Percentiles rank a stretch among this genome's conserved stretches.
These are phyloP conservation scores for Diospyros kaki DNA, from an alignment of 148 eudicot species.

Conservation along the genomic window DNA sequence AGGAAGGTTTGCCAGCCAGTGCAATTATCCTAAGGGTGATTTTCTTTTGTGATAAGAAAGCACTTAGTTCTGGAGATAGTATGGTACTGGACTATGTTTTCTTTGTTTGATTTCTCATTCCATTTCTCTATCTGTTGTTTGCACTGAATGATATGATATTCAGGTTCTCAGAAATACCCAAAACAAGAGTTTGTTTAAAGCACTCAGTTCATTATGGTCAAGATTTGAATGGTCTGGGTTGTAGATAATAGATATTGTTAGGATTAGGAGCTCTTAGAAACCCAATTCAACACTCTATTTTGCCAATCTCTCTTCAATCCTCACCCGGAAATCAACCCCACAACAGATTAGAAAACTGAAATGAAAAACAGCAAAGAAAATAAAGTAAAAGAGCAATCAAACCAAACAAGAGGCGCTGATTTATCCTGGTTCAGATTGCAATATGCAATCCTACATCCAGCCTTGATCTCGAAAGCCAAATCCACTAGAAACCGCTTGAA, in stretches of 20 bases:
- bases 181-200: background rate
- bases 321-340: too few species aligned
- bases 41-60: constrained; percentile 1
- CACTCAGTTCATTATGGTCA: background rate
- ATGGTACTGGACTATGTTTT: constrained; percentile 11
- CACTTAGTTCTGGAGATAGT: background rate
- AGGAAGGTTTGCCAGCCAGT: constrained; percentile 7
- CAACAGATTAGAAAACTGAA: too few species aligned
- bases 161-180: background rate
- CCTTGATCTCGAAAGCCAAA: too few species aligned
- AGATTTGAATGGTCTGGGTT: constrained; percentile 5
- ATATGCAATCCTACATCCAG: too few species aligned
- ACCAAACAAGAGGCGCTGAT: too few species aligned
- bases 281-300: too few species aligned
- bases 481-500: too few species aligned
- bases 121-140: background rate
- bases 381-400: too few species aligned
- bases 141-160: background rate
- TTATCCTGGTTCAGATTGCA: too few species aligned
- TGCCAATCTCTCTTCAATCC: too few species aligned
- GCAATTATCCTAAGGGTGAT: background rate
- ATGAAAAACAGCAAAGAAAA: too few species aligned
- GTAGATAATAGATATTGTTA: background rate
- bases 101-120: background rate
- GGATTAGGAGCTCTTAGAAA: too few species aligned